Base-by-base conservation (phyloP, 768 basidiomycete species). In the Tulasnella sp. region DNA sequence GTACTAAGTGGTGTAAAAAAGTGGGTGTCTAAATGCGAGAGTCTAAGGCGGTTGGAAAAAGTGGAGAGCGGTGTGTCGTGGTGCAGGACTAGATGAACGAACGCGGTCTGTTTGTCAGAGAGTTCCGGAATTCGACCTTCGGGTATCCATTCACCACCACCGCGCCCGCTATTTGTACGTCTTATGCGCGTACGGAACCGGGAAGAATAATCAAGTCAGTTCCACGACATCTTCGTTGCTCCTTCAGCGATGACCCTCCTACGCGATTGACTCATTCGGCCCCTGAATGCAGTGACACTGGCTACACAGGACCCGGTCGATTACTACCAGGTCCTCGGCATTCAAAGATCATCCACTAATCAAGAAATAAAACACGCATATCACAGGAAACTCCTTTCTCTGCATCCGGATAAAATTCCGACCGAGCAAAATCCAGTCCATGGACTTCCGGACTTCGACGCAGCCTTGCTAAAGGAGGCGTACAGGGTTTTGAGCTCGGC, bases 281-380 rank as follows among this genome's bases (percentile, higher is more conserved):
- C 27, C 62, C 62, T 68, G 62, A 68, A 68, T 68, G 62, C 62
- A 68, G 62, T 68, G 62, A 68, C 62, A 12, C 62, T 68, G 3
- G 8, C 62, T 7, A 27, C 62, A 10, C 62, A 77, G 75, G 27
- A 46, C 31, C 36, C 39, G 39, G 58, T 40, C 39, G 40, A 93
- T 85, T 92, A 89, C 83, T 95, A 94, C 85, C 84, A 84, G 34
- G 82, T 93, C 62, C 90, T 95, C 79, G 85, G 86, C 12, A 81
- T 93, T 71, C 80, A 88, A 3, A 87, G 83, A 40, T 84, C 89
- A 83, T 90, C 91, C 24, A 86, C 89, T 1, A 71, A 83, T 7
- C 82, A 85, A 34, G 89, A 93, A 75, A 88, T 95, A 84, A 95
- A 93, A 85, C 82, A 85, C 16, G 93, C 90, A 12, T 94, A 94